A percentile compares a stretch with the other conserved stretches of the same genome.
Conservation (phyloP, 1,284 basidiomycete species). For the Pisolithus thermaeus region DNA sequence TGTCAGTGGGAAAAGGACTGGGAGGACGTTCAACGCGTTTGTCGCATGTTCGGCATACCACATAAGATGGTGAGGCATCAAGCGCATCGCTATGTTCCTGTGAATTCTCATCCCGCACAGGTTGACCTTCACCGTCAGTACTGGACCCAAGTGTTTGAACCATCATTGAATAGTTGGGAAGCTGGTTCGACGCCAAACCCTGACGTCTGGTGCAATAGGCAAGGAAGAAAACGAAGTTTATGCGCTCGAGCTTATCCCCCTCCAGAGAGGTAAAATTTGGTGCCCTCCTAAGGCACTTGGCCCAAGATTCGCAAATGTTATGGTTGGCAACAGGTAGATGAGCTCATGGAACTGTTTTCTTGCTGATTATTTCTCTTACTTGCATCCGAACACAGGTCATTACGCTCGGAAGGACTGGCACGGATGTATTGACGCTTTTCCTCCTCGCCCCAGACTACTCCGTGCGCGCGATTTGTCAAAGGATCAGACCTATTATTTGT, state of each 20-base stretch:
- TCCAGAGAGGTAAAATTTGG: slow-evolving; percentile 91
- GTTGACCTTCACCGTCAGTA: slow-evolving; percentile 83
- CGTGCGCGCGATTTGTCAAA: slow-evolving; percentile 67
- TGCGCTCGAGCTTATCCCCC: not conserved
- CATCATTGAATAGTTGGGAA: slow-evolving; percentile 73
- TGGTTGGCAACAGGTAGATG: slow-evolving; percentile 80
- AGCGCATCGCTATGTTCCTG: slow-evolving; percentile 6
- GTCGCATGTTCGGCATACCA: slow-evolving; percentile 59
- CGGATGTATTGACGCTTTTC: slow-evolving; percentile 10
- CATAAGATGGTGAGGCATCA: slow-evolving; percentile 53
- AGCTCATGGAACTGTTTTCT: not conserved
- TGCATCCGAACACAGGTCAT: slow-evolving; percentile 53
- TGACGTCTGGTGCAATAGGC: slow-evolving; percentile 92
- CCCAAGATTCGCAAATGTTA: slow-evolving; percentile 29
- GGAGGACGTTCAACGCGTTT: slow-evolving; percentile 84
- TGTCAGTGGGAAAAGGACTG: slow-evolving; percentile 97
- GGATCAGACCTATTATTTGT: slow-evolving; percentile 94
- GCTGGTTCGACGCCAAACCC: slow-evolving; percentile 85
- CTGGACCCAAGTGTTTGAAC: slow-evolving; percentile 86
- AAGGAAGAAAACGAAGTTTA: slow-evolving; percentile 8
- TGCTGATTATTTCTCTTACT: slow-evolving; percentile 1
- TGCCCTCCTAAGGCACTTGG: slow-evolving; percentile 66
- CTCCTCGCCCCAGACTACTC: slow-evolving; percentile 55
- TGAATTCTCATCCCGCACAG: slow-evolving; percentile 30
- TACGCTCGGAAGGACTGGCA: slow-evolving; percentile 75